phyloP scores from a whole-genome alignment of 2,329 filamentous ascomycete species.

The Pestalotiopsis sp. region DNA sequence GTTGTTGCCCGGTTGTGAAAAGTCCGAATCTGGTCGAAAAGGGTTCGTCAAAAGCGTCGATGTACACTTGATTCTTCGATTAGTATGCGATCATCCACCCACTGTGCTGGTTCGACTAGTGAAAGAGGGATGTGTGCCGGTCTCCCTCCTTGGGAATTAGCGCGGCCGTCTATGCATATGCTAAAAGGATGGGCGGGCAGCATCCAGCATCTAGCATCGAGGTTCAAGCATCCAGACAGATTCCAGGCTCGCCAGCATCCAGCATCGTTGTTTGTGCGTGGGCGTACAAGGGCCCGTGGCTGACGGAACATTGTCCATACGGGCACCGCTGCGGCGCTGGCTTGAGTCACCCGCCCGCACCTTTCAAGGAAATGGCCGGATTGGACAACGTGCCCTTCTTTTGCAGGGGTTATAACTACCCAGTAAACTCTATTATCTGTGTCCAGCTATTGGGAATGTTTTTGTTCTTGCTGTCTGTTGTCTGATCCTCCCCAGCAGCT shows the following conservation, averaged over 20 bases:
- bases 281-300: no score
- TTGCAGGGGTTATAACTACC: neutral
- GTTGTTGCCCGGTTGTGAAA: neutral
- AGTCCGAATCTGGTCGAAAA: neutral
- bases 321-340: neutral
- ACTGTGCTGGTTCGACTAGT: neutral
- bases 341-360: neutral
- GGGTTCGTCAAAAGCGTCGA: neutral
- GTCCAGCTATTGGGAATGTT: neutral
- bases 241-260: no score
- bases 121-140: neutral
- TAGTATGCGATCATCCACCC: neutral
- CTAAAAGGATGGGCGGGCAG: neutral
- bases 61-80: neutral
- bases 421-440: neutral
- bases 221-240: no score
- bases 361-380: neutral
- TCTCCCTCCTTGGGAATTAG: conserved; percentile 1
- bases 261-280: no score
- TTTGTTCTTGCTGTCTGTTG: neutral
- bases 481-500: neutral
- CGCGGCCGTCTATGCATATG: conserved; percentile 1
- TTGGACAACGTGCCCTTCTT: neutral
- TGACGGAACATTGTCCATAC: no score
- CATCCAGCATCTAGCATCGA: neutral